phyloP scores from a whole-genome alignment of 2,329 filamentous ascomycete genomes.

The Alternaria sp. region DNA sequence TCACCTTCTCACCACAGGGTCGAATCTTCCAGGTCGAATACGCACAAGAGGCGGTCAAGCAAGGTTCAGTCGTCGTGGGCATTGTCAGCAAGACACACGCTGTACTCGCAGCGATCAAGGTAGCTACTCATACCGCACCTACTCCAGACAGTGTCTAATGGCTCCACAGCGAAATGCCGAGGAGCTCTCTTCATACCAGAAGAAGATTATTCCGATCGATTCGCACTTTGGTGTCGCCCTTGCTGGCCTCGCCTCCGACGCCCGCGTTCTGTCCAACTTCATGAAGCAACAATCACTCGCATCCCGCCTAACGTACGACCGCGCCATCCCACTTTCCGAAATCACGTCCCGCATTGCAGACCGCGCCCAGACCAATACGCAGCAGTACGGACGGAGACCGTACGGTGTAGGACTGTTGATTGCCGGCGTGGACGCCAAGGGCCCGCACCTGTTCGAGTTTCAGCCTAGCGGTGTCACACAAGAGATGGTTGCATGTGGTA shows the following conservation, averaged over 20 bases:
- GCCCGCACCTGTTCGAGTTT: constrained; percentile 97
- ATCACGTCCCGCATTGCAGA: constrained; percentile 93
- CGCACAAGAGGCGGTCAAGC: constrained; percentile 97
- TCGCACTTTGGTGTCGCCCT: constrained; percentile 95
- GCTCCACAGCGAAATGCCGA: constrained; percentile 86
- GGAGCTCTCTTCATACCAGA: constrained; percentile 99
- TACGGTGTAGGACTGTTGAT: constrained; percentile 95
- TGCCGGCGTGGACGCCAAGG: constrained; percentile 90
- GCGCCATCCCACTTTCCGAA: constrained; percentile 86
- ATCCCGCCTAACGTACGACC: constrained; percentile 94
- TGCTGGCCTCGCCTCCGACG: constrained; percentile 95
- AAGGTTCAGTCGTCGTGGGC: constrained; percentile 96
- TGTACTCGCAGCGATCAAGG: constrained; percentile 96
- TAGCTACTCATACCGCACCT: constrained; percentile 52
- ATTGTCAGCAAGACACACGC: constrained; percentile 98
- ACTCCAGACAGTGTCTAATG: not conserved
- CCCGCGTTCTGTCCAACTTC: constrained; percentile 99
- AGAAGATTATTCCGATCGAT: constrained; percentile 97
- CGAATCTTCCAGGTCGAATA: constrained; percentile 99
- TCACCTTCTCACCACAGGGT: constrained; percentile 99
- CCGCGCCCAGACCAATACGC: constrained; percentile 96
- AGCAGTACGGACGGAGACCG: constrained; percentile 94
- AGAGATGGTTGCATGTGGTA: constrained; percentile 96
- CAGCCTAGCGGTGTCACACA: constrained; percentile 95
- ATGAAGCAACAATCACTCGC: constrained; percentile 99